Evolutionary conservation across 495 filamentous ascomycete species (phyloP).

Genomic region (Neurospora discreta): DNA sequence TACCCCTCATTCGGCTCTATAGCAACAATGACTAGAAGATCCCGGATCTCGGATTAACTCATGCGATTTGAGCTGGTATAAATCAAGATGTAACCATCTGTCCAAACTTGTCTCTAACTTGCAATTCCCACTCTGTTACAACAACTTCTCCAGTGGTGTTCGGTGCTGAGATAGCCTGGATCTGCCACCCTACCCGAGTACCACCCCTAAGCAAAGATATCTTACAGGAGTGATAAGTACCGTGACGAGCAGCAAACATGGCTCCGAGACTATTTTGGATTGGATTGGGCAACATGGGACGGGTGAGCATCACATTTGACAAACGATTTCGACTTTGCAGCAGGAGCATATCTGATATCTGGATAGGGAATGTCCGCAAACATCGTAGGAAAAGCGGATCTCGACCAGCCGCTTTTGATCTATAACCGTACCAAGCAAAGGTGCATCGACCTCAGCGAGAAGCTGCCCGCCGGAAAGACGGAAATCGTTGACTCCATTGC

Average conservation of each 20-base stretch:
- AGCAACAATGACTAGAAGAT: neutral
- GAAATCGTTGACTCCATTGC: slow-evolving; percentile 48
- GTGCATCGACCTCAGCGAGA: slow-evolving; percentile 42
- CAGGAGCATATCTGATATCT: neutral
- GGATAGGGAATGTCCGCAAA: slow-evolving; percentile 77
- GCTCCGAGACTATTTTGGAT: slow-evolving; percentile 65
- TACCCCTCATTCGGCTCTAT: neutral
- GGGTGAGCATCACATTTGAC: slow-evolving; percentile 45
- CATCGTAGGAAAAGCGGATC: slow-evolving; percentile 62
- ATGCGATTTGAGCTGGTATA: neutral
- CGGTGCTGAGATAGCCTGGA: neutral
- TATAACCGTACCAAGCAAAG: slow-evolving; percentile 67
- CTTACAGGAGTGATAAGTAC: neutral
- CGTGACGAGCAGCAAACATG: slow-evolving; percentile 27
- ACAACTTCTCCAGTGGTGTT: neutral
- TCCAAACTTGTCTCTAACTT: neutral
- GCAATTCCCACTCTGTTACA: neutral
- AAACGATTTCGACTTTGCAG: neutral
- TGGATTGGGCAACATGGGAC: slow-evolving; percentile 85
- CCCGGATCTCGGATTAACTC: neutral
- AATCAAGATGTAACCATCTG: neutral
- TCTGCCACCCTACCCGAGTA: neutral
- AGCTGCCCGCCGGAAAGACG: slow-evolving; percentile 46
- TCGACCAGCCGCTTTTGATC: slow-evolving; percentile 57
- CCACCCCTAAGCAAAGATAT: neutral